These are phyloP conservation scores for Ceraceosorus guamensis DNA, from an alignment of 1,284 basidiomycete genomes.

Conservation along the genomic window DNA sequence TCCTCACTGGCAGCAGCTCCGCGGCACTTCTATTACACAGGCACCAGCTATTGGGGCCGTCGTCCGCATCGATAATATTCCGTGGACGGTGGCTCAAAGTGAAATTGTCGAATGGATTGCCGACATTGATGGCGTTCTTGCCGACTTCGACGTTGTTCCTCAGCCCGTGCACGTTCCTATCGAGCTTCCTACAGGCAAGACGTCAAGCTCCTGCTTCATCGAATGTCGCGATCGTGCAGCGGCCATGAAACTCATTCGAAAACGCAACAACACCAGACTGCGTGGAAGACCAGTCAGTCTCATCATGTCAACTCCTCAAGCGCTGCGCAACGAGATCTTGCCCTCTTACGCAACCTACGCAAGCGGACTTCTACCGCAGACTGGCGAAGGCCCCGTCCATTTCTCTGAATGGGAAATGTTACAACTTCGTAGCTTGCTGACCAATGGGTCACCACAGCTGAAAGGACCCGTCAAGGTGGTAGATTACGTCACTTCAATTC, in stretches of 20 bases:
- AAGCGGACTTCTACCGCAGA: background rate
- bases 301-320: slow-evolving; percentile 3
- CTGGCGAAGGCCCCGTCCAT: background rate
- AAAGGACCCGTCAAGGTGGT: slow-evolving; percentile 9
- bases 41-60: slow-evolving; percentile 1
- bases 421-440: slow-evolving; percentile 5
- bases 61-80: slow-evolving; percentile 14
- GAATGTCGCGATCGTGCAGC: slow-evolving; percentile 5
- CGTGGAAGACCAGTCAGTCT: slow-evolving; percentile 11
- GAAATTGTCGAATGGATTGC: slow-evolving; percentile 11
- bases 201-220: slow-evolving; percentile 13
- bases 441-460: slow-evolving; percentile 5
- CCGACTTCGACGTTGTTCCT: background rate
- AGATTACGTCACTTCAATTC: slow-evolving; percentile 4
- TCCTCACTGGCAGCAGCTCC: background rate
- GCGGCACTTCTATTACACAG: too few species aligned
- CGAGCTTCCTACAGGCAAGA: slow-evolving; percentile 11
- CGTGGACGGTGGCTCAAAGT: slow-evolving; percentile 8
- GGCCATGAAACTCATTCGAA: slow-evolving; percentile 11
- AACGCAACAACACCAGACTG: slow-evolving; percentile 13
- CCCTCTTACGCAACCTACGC: slow-evolving; percentile 1
- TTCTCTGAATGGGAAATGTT: slow-evolving; percentile 1
- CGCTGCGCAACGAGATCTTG: slow-evolving; percentile 6
- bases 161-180: slow-evolving; percentile 12
- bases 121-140: slow-evolving; percentile 4